Percentiles rank a stretch among this genome's conserved stretches.
These are phyloP conservation scores for Pseudogymnoascus sp. DNA, from an alignment of 2,329 filamentous ascomycete genomes.

Conservation along the genomic window DNA sequence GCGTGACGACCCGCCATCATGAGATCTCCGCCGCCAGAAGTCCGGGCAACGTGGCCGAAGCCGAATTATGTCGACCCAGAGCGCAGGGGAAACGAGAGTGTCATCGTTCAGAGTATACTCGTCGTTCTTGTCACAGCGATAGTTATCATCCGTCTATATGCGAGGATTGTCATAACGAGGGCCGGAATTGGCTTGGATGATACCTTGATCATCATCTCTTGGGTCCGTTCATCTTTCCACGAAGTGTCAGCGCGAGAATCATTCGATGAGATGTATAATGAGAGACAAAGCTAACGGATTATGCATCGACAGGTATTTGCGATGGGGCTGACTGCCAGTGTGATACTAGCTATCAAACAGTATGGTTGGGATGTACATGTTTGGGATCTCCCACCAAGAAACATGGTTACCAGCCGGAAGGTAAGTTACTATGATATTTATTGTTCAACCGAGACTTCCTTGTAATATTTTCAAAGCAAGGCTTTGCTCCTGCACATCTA, in stretches of 20 bases:
- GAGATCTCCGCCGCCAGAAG: slow-evolving; percentile 32
- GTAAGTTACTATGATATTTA: not conserved
- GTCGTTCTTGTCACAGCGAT: slow-evolving; percentile 32
- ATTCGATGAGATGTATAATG: no score
- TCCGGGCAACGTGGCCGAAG: slow-evolving; percentile 35
- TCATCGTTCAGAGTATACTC: slow-evolving; percentile 34
- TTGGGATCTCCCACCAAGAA: slow-evolving; percentile 27
- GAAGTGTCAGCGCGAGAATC: not conserved
- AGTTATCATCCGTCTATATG: slow-evolving; percentile 38
- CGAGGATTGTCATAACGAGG: slow-evolving; percentile 35
- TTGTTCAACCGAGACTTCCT: not conserved
- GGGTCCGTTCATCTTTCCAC: slow-evolving; percentile 23
- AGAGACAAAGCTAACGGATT: not conserved
- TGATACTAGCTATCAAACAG: slow-evolving; percentile 25
- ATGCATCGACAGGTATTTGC: slow-evolving; percentile 23
- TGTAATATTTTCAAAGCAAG: not conserved
- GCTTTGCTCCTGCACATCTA: not conserved
- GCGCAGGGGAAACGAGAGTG: slow-evolving; percentile 34
- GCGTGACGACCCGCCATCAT: slow-evolving; percentile 17
- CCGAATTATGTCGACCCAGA: slow-evolving; percentile 39
- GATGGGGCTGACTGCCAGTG: slow-evolving; percentile 28
- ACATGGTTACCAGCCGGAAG: not conserved
- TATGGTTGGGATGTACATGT: slow-evolving; percentile 33
- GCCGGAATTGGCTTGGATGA: slow-evolving; percentile 38
- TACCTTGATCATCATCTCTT: slow-evolving; percentile 34